phyloP scores from a whole-genome alignment of 345 rosid species.

The Pugionium dolabratum region DNA sequence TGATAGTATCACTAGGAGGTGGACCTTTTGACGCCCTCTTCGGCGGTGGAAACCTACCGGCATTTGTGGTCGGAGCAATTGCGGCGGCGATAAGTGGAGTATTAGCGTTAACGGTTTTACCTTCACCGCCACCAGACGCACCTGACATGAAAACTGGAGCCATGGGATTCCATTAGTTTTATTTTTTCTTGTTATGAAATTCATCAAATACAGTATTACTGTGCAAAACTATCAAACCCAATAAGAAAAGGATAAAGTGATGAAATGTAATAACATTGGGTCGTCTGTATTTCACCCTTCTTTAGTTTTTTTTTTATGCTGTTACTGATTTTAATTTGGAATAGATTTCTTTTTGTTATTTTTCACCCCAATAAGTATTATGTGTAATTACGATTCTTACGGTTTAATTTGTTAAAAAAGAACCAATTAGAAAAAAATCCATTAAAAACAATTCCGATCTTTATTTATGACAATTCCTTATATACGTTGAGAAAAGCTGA shows the following conservation, averaged over 20 bases:
- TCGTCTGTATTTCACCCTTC: conserved; percentile 29
- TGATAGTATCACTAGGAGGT: background rate
- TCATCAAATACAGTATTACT: conserved; percentile 29
- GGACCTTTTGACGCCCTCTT: conserved; percentile 9
- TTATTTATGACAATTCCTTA: too few relatives aligned
- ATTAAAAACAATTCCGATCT: too few relatives aligned
- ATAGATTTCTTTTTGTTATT: conserved; percentile 17
- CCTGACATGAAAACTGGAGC: conserved; percentile 10
- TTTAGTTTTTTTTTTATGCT: conserved; percentile 16
- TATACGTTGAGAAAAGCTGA: too few relatives aligned
- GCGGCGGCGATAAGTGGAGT: conserved; percentile 31
- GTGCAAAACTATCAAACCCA: conserved; percentile 24
- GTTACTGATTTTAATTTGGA: conserved; percentile 19
- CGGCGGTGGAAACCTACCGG: conserved; percentile 26
- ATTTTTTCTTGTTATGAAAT: background rate
- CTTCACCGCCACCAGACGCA: conserved; percentile 35
- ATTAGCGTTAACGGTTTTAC: conserved; percentile 24
- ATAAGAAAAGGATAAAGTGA: conserved; percentile 4
- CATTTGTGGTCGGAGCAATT: conserved; percentile 21
- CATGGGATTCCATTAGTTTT: conserved; percentile 34
- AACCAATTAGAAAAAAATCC: too few relatives aligned
- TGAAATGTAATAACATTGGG: conserved; percentile 31
- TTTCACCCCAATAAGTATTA: background rate
- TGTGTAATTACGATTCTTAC: background rate
- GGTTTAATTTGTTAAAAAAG: too few relatives aligned